Evolutionary conservation across 257 asterid genomes (phyloP), one percentile per base, ranked within the genome.

Genomic region (Solanum clarkiae): DNA sequence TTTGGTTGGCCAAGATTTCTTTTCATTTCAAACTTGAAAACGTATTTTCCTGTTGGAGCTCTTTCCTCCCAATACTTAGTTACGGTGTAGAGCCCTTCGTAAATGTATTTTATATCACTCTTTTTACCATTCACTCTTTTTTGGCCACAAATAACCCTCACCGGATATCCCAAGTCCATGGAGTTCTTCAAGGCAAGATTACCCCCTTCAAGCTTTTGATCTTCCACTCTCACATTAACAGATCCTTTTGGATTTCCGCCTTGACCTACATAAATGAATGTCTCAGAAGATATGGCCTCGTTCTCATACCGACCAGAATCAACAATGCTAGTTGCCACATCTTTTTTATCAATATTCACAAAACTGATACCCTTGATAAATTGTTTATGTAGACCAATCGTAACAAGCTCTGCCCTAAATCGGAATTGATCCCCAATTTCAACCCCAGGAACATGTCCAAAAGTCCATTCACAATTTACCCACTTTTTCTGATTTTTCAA

Each of bases 51-150:
- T 10, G 83, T 22, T 11, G 8, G 22, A 22, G 36, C 88, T 84
- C 79, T 91, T 84, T 89, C 93, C 3, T 51, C 70, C 88, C 88
- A 86, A 42, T 11, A 88, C n/a, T 63, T 88, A 0, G 11, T 80
- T 57, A 91, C 92, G 0, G 16, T 6, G 40, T 88, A 93, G 20
- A 93, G 82, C 51, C 96, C 94, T 42, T 88, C 89, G 45, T 90
- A 91, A 17, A 83, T 29, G 83, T 44, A 59, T 18, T 20, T 17
- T 6, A 54, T 2, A 40, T 79, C 55, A 36, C n/a, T 72, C 83
- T 42, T 11, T 42, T 44, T 40, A 8, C 53, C 10, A 22, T 36
- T 12, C 26, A 57, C 53, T 65, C 57, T 72, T 45, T 24, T 4
- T 18, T 53, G 7, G 17, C 36, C 86, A 17, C 87, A 87, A 18